Evolutionary conservation across 352 stramenopile genomes (phyloP).

Genomic region (Globisporangium irregulare): DNA sequence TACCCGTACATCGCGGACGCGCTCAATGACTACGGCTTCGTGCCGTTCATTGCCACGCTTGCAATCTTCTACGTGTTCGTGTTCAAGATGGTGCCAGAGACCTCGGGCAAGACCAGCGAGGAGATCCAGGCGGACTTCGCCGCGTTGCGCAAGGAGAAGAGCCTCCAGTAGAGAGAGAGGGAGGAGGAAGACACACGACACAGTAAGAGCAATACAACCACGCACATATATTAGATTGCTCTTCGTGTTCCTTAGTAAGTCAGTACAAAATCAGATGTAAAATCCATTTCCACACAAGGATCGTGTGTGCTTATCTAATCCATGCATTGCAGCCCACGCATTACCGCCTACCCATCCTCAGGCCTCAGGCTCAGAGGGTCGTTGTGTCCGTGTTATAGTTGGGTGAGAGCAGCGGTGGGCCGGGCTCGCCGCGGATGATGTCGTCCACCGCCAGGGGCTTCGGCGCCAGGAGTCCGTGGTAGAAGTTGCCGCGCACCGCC

Average conservation of each 20-base stretch:
- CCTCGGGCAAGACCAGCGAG: constrained; percentile 24
- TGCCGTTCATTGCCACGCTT: constrained; percentile 33
- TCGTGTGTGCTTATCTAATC: neutral
- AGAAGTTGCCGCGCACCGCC: constrained; percentile 51
- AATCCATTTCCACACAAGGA: neutral
- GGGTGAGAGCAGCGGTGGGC: constrained; percentile 34
- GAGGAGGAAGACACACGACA: neutral
- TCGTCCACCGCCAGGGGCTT: constrained; percentile 35
- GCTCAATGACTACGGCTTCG: constrained; percentile 28
- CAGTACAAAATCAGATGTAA: constrained; percentile 14
- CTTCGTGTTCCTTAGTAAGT: neutral
- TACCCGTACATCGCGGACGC: constrained; percentile 39
- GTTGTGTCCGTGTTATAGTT: constrained; percentile 35
- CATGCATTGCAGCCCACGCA: neutral
- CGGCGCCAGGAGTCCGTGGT: constrained; percentile 56
- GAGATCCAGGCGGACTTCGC: constrained; percentile 25
- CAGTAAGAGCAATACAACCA: neutral
- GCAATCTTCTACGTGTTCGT: constrained; percentile 13
- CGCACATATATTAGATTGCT: constrained; percentile 2
- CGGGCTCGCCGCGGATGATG: constrained; percentile 39
- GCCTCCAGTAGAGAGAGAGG: neutral
- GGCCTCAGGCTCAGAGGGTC: constrained; percentile 12
- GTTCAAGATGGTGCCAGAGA: constrained; percentile 26
- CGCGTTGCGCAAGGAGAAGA: constrained; percentile 19
- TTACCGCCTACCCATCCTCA: neutral